phyloP scores from a whole-genome alignment of 2,329 filamentous ascomycete genomes.

The Fusarium sublunatum region DNA sequence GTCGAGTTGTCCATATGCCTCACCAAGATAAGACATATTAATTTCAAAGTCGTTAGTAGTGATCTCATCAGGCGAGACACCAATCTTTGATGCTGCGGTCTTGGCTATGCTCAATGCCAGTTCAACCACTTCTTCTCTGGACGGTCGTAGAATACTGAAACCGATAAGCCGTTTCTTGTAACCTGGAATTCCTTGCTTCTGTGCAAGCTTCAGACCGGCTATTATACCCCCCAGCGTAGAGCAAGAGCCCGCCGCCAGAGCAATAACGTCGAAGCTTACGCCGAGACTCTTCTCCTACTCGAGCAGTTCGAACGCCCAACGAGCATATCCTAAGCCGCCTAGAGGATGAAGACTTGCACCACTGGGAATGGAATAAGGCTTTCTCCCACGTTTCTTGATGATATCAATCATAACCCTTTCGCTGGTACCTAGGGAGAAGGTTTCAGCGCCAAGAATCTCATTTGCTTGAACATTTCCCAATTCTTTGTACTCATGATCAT shows the following conservation, averaged over 20 bases:
- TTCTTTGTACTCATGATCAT: constrained; percentile 21
- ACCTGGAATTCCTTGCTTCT: constrained; percentile 5
- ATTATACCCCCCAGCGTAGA: constrained; percentile 25
- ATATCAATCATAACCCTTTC: constrained; percentile 6
- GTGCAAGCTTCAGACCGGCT: constrained; percentile 26
- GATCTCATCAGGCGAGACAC: constrained; percentile 9
- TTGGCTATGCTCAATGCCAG: constrained; percentile 25
- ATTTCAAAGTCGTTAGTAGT: constrained; percentile 25
- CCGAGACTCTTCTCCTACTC: constrained; percentile 21
- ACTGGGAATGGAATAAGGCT: constrained; percentile 21
- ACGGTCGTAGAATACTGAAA: constrained; percentile 11
- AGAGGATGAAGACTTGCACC: constrained; percentile 26
- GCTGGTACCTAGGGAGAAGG: constrained; percentile 15
- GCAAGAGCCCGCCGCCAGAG: constrained; percentile 24
- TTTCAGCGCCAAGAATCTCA: constrained; percentile 23
- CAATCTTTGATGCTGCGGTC: constrained; percentile 25
- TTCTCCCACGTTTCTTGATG: constrained; percentile 13
- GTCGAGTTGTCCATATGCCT: constrained; percentile 23
- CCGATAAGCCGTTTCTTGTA: constrained; percentile 20
- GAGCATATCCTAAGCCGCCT: constrained; percentile 27
- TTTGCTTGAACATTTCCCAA: constrained; percentile 29
- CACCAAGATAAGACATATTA: constrained; percentile 16
- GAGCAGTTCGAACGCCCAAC: constrained; percentile 29
- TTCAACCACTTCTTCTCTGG: constrained; percentile 1
- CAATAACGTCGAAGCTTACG: constrained; percentile 16